A percentile compares a stretch with the other conserved stretches of the same genome.
phyloP scores from a whole-genome alignment of 495 filamentous ascomycete genomes.

The Polyplosphaeria fusca region DNA sequence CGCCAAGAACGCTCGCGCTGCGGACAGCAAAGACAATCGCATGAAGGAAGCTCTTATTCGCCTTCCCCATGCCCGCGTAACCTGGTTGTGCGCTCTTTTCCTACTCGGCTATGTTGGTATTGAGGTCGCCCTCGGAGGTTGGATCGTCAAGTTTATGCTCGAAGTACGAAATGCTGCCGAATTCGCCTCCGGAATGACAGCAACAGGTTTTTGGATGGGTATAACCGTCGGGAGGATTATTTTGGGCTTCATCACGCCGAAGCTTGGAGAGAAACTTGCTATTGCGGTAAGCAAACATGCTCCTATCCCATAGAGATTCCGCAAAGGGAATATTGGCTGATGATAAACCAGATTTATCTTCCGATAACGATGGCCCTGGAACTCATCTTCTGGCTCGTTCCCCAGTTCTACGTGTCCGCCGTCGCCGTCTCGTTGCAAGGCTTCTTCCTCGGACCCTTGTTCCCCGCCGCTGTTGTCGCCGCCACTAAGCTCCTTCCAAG shows the following conservation, averaged over 20 bases:
- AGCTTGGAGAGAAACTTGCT: conserved; percentile 58
- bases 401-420: conserved; percentile 68
- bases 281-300: conserved; percentile 45
- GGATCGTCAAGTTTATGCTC: conserved; percentile 67
- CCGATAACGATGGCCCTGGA: conserved; percentile 43
- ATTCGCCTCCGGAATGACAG: conserved; percentile 60
- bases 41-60: conserved; percentile 57
- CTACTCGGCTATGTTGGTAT: conserved; percentile 76
- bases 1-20: conserved; percentile 44
- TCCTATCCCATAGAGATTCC: background rate
- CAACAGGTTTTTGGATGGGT: conserved; percentile 66
- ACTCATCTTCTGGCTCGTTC: conserved; percentile 59
- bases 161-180: conserved; percentile 52
- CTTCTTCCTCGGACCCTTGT: conserved; percentile 62
- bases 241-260: conserved; percentile 61
- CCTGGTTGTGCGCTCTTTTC: conserved; percentile 76
- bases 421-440: conserved; percentile 66
- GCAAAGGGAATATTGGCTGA: background rate
- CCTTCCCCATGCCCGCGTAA: conserved; percentile 50
- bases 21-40: conserved; percentile 47
- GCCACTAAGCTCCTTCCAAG: conserved; percentile 77
- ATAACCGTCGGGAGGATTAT: conserved; percentile 59
- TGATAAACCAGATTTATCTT: conserved; percentile 41
- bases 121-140: conserved; percentile 79
- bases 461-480: conserved; percentile 74